Percentiles rank a stretch among this genome's conserved stretches.
phyloP scores from a whole-genome alignment of 495 filamentous ascomycete genomes.

The Aspergillus sclerotioniger region DNA sequence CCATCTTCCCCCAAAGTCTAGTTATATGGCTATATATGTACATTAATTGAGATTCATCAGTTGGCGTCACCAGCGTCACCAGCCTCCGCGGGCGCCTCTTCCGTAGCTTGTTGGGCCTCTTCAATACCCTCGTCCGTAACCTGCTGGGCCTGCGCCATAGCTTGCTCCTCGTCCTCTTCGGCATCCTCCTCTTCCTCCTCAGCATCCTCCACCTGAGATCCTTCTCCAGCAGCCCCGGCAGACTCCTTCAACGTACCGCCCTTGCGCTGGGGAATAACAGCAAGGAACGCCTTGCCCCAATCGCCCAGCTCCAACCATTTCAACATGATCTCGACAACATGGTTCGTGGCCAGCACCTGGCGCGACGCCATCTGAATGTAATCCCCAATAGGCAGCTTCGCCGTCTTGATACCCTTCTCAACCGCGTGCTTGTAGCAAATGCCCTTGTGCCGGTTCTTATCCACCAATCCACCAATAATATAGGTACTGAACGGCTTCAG shows the following conservation, averaged over 20 bases:
- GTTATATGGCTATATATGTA: background rate
- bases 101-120: background rate
- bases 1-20: background rate
- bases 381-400: constrained; percentile 87
- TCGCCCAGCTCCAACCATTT: constrained; percentile 84
- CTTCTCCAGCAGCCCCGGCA: constrained; percentile 8
- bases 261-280: constrained; percentile 82
- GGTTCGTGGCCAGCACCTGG: constrained; percentile 83
- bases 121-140: background rate
- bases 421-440: constrained; percentile 82
- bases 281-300: constrained; percentile 86
- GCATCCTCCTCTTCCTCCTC: constrained; percentile 18
- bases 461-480: constrained; percentile 91
- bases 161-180: constrained; percentile 22
- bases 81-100: constrained; percentile 1
- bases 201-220: constrained; percentile 12
- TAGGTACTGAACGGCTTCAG: constrained; percentile 85
- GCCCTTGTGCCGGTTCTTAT: constrained; percentile 92
- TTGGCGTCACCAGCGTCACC: background rate
- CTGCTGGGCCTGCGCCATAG: constrained; percentile 4
- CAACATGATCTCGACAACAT: constrained; percentile 94
- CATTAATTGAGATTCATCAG: background rate
- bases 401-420: constrained; percentile 74
- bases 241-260: constrained; percentile 57
- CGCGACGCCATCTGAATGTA: constrained; percentile 86